Evolutionary conservation across 148 eudicot genomes (phyloP), one percentile per base, ranked within the genome.

Genomic region (Drosera capensis): DNA sequence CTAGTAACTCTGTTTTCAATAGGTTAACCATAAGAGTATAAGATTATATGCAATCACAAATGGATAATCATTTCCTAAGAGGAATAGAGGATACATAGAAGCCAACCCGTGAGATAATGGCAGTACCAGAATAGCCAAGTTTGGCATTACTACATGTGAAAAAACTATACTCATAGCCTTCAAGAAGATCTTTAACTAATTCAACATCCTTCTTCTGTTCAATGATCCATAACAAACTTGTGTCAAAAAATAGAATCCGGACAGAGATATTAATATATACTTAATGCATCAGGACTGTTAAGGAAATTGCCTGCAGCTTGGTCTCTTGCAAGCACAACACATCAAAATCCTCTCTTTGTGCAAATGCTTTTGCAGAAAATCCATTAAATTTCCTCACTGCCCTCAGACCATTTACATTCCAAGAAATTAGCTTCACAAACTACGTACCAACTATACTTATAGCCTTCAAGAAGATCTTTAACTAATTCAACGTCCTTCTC

Each of bases 351-450:
- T 90, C 99, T 60, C 99, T 73, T 43, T 76, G 64, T 16, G 97
- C 86, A 58, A 88, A 92, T 68, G 80, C 64, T 54, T 77, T 65
- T 14, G 72, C 82, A 43, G 84, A 73, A 72, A 80, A 78, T 25
- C 75, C 65, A 51, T 85, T 77, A 46, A 65, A 66, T 65, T 85
- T 85, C 40, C 84, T 60, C 43, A 90, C 51, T 24, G 95, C 95
- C 63, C 99, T 76, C 57, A 90, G 64, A 23, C 99, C 99, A 70
- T 90, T 90, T 24, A 90, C 99, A 66, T 90, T 90, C 95, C 99
- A 90, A 20, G 99, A 90, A 66, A 90, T 55, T 57, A 85, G 52
- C 74, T 85, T 90, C 45, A 78, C 54, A 60, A 56, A 58, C 31
- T 67, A 54, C 3, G 67, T 57, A 55, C 74, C 72, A 46, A 28